Evolutionary conservation across 2,329 filamentous ascomycete species (phyloP).

Genomic region (Penicillium sp.): DNA sequence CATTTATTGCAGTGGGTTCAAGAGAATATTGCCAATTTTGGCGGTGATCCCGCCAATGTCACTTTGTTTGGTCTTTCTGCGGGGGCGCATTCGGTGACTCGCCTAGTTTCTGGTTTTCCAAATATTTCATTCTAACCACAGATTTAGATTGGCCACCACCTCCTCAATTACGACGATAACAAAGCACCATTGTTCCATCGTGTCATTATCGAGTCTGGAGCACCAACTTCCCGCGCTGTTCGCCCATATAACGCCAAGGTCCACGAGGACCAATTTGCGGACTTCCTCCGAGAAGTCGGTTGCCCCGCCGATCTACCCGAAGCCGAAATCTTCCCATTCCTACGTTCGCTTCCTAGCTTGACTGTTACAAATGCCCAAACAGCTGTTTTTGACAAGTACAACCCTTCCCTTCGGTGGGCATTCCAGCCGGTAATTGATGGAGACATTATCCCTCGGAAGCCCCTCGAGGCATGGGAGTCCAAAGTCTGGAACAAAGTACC

Average conservation of each 20-base stretch:
- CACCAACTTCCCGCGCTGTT: constrained; percentile 47
- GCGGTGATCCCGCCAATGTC: constrained; percentile 28
- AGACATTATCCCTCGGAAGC: constrained; percentile 56
- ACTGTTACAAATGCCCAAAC: constrained; percentile 40
- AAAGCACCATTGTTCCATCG: constrained; percentile 41
- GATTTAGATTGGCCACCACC: constrained; percentile 63
- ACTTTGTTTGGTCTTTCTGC: constrained; percentile 40
- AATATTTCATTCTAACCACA: background rate
- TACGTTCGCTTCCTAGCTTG: constrained; percentile 39
- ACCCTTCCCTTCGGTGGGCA: constrained; percentile 50
- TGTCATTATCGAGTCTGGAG: constrained; percentile 48
- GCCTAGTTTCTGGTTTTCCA: background rate
- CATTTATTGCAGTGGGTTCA: constrained; percentile 30
- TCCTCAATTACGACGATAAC: constrained; percentile 49
- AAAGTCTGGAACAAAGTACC: constrained; percentile 56
- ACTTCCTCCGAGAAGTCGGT: constrained; percentile 38
- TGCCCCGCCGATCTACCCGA: constrained; percentile 27
- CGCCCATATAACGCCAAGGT: constrained; percentile 40
- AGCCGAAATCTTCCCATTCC: constrained; percentile 38
- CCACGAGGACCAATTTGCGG: constrained; percentile 45
- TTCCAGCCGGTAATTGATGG: constrained; percentile 70
- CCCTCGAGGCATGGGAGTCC: constrained; percentile 58
- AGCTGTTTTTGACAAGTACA: constrained; percentile 46
- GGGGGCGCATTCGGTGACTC: constrained; percentile 47
- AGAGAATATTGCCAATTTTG: constrained; percentile 23